Evolutionary conservation across 2,329 filamentous ascomycete genomes (phyloP).

Genomic region (Tolypocladium album): DNA sequence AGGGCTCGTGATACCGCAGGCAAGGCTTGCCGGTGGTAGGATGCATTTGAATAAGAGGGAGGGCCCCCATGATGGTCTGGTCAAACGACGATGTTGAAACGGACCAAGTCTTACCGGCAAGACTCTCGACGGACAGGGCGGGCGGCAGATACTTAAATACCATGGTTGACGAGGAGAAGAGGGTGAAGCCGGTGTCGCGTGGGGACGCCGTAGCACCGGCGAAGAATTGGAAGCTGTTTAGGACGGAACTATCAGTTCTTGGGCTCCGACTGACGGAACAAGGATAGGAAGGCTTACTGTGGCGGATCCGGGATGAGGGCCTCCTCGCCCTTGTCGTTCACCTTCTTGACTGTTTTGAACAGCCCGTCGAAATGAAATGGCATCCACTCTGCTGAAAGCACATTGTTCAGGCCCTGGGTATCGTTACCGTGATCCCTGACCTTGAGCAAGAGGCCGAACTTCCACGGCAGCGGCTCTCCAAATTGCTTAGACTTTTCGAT

Average conservation of each 20-base stretch:
- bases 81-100: slow-evolving; percentile 38
- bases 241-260: background rate
- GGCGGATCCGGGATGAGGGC: slow-evolving; percentile 31
- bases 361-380: slow-evolving; percentile 47
- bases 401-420: slow-evolving; percentile 36
- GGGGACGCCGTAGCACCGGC: slow-evolving; percentile 34
- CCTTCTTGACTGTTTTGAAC: slow-evolving; percentile 38
- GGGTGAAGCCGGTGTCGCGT: slow-evolving; percentile 38
- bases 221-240: slow-evolving; percentile 39
- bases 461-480: slow-evolving; percentile 38
- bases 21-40: slow-evolving; percentile 34
- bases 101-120: slow-evolving; percentile 33
- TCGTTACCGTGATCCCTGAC: slow-evolving; percentile 37
- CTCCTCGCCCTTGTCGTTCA: slow-evolving; percentile 26
- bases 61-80: slow-evolving; percentile 26
- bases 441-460: slow-evolving; percentile 39
- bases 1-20: slow-evolving; percentile 43
- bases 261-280: background rate
- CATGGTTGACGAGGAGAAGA: slow-evolving; percentile 40
- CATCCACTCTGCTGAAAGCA: slow-evolving; percentile 43
- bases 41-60: slow-evolving; percentile 34
- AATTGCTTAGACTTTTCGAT: slow-evolving; percentile 34
- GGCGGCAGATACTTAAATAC: slow-evolving; percentile 35
- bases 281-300: slow-evolving; percentile 15
- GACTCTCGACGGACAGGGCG: slow-evolving; percentile 21